These are phyloP conservation scores for Xerophyta viscosa DNA, from an alignment of 106 monocot species.

Conservation along the genomic window DNA sequence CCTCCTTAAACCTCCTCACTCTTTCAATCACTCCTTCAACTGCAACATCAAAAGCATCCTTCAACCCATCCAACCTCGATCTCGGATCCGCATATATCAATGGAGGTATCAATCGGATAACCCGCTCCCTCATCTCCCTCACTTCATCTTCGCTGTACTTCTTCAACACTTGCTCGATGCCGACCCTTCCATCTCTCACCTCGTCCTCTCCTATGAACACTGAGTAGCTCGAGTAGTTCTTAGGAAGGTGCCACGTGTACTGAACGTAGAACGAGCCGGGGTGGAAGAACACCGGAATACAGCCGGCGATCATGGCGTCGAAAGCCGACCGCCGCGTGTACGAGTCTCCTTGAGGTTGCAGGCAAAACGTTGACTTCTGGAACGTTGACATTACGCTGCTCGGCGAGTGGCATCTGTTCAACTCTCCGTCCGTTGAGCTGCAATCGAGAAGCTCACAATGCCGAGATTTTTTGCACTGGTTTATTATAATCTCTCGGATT, in stretches of 20 bases:
- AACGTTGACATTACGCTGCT: constrained; percentile 36
- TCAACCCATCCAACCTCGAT: constrained; percentile 10
- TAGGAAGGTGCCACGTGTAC: constrained; percentile 55
- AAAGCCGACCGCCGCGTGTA: constrained; percentile 55
- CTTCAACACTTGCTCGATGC: constrained; percentile 33
- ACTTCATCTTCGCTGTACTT: constrained; percentile 22
- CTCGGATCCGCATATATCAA: constrained; percentile 43
- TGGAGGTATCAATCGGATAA: constrained; percentile 38
- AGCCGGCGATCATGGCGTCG: constrained; percentile 62
- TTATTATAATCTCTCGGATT: constrained; percentile 19
- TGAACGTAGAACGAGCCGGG: constrained; percentile 49
- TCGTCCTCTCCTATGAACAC: constrained; percentile 52
- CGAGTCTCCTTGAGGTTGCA: constrained; percentile 66
- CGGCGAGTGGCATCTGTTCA: constrained; percentile 35
- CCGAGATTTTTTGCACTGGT: constrained; percentile 18
- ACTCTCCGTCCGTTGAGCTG: not conserved
- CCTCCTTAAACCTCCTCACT: constrained; percentile 14
- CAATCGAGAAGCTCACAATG: constrained; percentile 32
- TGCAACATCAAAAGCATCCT: constrained; percentile 63
- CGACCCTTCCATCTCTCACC: constrained; percentile 37
- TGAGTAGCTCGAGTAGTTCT: constrained; percentile 32
- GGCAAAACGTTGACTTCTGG: constrained; percentile 40
- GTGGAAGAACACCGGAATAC: constrained; percentile 71
- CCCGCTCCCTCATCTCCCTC: constrained; percentile 43
- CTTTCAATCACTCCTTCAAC: constrained; percentile 48